These are phyloP conservation scores for Globisporangium abappressorium DNA, from an alignment of 352 stramenopile species.

Conservation along the genomic window DNA sequence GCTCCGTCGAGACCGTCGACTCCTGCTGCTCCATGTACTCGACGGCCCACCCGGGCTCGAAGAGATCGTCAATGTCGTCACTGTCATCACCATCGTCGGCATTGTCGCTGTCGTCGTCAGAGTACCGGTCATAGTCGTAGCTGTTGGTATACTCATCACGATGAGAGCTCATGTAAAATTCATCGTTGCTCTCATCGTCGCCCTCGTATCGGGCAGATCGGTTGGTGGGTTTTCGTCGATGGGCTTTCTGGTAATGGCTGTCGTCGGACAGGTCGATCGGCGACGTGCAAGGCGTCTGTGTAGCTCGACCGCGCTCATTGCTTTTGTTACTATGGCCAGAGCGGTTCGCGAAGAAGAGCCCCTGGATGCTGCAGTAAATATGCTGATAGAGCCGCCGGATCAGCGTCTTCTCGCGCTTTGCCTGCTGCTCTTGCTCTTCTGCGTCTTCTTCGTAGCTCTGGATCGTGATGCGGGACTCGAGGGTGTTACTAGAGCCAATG, in stretches of 20 bases:
- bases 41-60: conserved; percentile 72
- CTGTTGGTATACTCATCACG: background rate
- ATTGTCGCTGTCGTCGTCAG: conserved; percentile 17
- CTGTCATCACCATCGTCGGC: conserved; percentile 11
- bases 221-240: conserved; percentile 9
- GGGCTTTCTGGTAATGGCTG: conserved; percentile 18
- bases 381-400: conserved; percentile 50
- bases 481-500: background rate
- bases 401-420: conserved; percentile 31
- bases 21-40: conserved; percentile 82
- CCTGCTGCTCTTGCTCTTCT: conserved; percentile 2
- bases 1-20: conserved; percentile 51
- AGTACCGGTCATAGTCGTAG: background rate
- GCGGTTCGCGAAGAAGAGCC: conserved; percentile 33
- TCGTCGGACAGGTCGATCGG: conserved; percentile 37
- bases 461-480: conserved; percentile 13
- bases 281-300: conserved; percentile 71
- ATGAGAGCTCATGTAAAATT: background rate
- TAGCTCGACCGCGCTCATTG: conserved; percentile 23
- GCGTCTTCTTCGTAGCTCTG: conserved; percentile 5
- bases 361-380: conserved; percentile 42
- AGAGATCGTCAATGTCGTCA: conserved; percentile 8
- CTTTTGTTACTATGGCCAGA: background rate
- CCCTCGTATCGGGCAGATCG: conserved; percentile 5
- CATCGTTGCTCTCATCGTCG: background rate